Evolutionary conservation across 2,329 filamentous ascomycete genomes (phyloP).

Genomic region (Penicillium concentricum): DNA sequence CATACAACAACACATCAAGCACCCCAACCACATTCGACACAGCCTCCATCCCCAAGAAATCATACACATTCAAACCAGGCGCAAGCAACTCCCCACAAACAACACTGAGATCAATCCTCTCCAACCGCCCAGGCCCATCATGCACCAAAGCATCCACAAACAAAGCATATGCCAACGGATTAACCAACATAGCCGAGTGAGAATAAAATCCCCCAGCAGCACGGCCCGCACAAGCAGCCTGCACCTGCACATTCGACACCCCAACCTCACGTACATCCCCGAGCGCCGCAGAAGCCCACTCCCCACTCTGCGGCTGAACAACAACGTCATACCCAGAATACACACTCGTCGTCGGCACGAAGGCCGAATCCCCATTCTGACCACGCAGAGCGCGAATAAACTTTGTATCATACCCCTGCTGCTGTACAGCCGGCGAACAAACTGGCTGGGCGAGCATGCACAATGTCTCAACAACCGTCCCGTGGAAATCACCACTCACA

Average conservation of each 20-base stretch:
- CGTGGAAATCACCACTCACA: constrained; percentile 2
- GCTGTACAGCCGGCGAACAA: not conserved
- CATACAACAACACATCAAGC: constrained; percentile 2
- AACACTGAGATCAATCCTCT: constrained; percentile 1
- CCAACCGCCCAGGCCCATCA: constrained; percentile 5
- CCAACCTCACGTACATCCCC: constrained; percentile 2
- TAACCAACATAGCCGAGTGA: constrained; percentile 1
- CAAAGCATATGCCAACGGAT: constrained; percentile 5
- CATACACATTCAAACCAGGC: not conserved
- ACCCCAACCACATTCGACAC: not conserved
- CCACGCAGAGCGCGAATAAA: not conserved
- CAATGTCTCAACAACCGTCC: not conserved
- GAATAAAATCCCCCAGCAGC: constrained; percentile 2
- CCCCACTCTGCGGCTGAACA: constrained; percentile 1
- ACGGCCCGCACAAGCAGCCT: not conserved
- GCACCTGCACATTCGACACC: not conserved
- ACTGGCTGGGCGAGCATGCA: not conserved
- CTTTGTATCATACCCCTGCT: not conserved
- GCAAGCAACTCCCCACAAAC: constrained; percentile 1
- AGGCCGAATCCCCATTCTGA: not conserved
- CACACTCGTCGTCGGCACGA: constrained; percentile 5
- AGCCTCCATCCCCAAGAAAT: constrained; percentile 2
- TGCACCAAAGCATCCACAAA: constrained; percentile 5
- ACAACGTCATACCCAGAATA: not conserved
- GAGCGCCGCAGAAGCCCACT: not conserved